Evolutionary conservation across 208 protist genomes (phyloP), one percentile per base, ranked within the genome.

Genomic region (Leishmania martiniquensis): DNA sequence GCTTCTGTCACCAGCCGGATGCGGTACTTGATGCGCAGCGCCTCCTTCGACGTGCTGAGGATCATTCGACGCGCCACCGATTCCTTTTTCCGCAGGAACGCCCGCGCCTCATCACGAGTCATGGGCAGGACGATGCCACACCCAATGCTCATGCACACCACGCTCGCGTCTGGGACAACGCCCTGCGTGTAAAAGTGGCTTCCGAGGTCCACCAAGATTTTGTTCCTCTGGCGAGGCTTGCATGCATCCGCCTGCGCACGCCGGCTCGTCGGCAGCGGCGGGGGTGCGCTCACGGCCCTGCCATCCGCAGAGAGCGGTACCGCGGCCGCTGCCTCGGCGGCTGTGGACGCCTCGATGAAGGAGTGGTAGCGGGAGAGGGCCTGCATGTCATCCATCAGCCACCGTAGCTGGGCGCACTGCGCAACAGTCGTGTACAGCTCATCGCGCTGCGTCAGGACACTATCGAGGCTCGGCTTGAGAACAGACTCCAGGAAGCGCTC

Each of bases 101-200:
- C 44, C 37, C 84, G 77, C 0, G 91, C 88, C 57, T 95, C 89
- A 17, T 73, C 84, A 22, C 80, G 75, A 22, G 80, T 82, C 93
- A 97, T 94, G 57, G 84, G 82, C 32, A 97, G 80, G 29, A 97
- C 87, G 15, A 97, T 86, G 49, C 90, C 90, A 70, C 91, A 95
- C n/a, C 93, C 93, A 13, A 97, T 57, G 77, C 95, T 97, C 51
- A 97, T 78, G 80, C 87, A 85, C 37, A 97, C 73, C 4, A 66
- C 45, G 34, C 72, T 45, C 0, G 89, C 82, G 49, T 94, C 84
- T 32, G 69, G 74, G 22, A 95, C 87, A 32, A 84, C 76, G 42
- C 84, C 90, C 45, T 80, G 83, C 0, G 88, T 85, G 76, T 93
- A 95, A 52, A 97, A 94, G 72, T 92, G 81, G 77, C 93, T 86